Conservation (phyloP, 2,329 filamentous ascomycete species). For the Ophiostoma australiae region DNA sequence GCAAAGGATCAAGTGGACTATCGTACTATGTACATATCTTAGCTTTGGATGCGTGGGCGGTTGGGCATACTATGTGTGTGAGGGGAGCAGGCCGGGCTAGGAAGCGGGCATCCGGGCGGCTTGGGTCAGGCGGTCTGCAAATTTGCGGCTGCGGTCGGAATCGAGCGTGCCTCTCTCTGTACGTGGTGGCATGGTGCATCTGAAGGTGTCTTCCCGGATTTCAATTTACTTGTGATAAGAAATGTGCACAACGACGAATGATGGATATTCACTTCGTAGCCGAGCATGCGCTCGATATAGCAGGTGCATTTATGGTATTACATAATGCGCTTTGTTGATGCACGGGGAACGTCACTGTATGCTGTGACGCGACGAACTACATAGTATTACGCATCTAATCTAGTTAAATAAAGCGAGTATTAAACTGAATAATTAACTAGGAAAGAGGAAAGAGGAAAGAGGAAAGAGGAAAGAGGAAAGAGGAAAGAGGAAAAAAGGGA, state of each 20-base stretch:
- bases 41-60: neutral
- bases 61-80: neutral
- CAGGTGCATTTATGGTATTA: neutral
- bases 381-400: neutral
- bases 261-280: too few relatives aligned
- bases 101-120: conserved; percentile 12
- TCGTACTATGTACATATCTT: neutral
- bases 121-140: conserved; percentile 11
- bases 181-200: neutral
- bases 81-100: conserved; percentile 5
- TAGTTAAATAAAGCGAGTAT: neutral
- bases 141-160: neutral
- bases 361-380: neutral
- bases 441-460: neutral
- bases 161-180: neutral
- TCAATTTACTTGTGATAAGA: neutral
- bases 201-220: neutral
- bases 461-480: neutral
- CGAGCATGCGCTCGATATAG: neutral
- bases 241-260: neutral
- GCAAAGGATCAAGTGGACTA: neutral
- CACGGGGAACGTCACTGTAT: neutral
- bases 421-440: neutral
- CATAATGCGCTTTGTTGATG: neutral
- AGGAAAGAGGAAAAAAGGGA: neutral